A percentile compares a stretch with the other conserved stretches of the same genome.
phyloP scores from a whole-genome alignment of 768 basidiomycete species.

The Xerocomellus chrysenteron region DNA sequence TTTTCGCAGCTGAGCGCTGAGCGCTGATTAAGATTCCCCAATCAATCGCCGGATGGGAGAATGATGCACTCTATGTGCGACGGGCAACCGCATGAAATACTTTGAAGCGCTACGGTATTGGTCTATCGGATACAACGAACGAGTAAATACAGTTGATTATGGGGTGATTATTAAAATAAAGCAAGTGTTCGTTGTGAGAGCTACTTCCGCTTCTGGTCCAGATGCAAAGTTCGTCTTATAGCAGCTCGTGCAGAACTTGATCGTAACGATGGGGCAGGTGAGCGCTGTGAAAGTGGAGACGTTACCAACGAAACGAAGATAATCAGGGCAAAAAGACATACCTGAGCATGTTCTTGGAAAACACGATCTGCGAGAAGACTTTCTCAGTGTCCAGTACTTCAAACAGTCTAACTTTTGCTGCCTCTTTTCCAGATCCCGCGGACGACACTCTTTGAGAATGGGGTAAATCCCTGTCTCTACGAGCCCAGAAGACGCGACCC shows the following conservation, averaged over 20 bases:
- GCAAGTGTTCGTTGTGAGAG: not conserved
- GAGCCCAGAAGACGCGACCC: constrained; percentile 76
- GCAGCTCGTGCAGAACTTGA: constrained; percentile 65
- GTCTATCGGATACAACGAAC: constrained; percentile 17
- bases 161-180: not conserved
- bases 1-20: not conserved
- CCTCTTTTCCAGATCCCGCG: constrained; percentile 18
- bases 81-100: not conserved
- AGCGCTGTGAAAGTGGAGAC: constrained; percentile 41
- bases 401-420: constrained; percentile 67
- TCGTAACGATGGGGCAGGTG: constrained; percentile 85
- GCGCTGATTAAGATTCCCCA: no score
- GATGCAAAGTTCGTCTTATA: constrained; percentile 34
- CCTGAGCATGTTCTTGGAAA: constrained; percentile 82
- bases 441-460: constrained; percentile 38
- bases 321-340: constrained; percentile 31
- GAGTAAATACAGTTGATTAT: constrained; percentile 13
- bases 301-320: not conserved
- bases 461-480: constrained; percentile 70
- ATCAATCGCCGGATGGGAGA: not conserved
- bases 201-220: not conserved
- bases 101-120: constrained; percentile 1
- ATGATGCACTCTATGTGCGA: not conserved
- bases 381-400: constrained; percentile 75
- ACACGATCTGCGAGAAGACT: constrained; percentile 79